Base-by-base conservation (phyloP, 441 rosid genomes). In the Erodium moschatum region DNA sequence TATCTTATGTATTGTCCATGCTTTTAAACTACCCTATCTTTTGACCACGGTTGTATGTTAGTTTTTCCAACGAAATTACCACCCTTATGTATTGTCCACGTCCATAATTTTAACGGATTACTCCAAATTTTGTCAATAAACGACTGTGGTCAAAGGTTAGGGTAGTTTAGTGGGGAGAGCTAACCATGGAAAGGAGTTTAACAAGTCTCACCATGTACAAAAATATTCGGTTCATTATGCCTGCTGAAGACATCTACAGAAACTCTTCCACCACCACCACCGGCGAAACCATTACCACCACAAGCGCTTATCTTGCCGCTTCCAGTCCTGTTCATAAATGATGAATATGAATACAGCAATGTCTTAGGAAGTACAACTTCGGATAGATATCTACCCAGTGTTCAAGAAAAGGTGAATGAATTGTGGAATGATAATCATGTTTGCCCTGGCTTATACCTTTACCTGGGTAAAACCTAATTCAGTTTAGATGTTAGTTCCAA, bases 201-300 rank as follows among this genome's bases (percentile, higher is more conserved):
- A 38, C 56, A 18, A 54, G 24, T 19, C 87, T 73, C 80, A 96
- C 99, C 99, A 71, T 96, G 98, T 65, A 88, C 99, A 84, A 83
- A 88, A 74, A 89, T 85, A 74, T 79, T 81, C 11, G 96, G 96
- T 68, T 92, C 94, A 80, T 88, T 93, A 77, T 94, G 97, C 86
- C 99, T 85, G 80, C 97, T 94, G 80, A 91, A 94, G 77, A 89
- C 82, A 77, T 96, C 87, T 61, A 96, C 90, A 21, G 97, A 84
- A 72, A 96, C 84, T 83, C 99, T 90, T 78, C 99, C 99, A 67
- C 99, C 98, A 63, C 98, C 99, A 24, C 99, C 99, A 54, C 97
- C 98, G 67, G 82, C 97, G 78, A 85, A 92, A 78, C 99, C 99
- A 71, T 82, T 73, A 71, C 98, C 99, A 64, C 99, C 99, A 81